phyloP scores from a whole-genome alignment of 257 asterid genomes.

The Solanum stenotomum region DNA sequence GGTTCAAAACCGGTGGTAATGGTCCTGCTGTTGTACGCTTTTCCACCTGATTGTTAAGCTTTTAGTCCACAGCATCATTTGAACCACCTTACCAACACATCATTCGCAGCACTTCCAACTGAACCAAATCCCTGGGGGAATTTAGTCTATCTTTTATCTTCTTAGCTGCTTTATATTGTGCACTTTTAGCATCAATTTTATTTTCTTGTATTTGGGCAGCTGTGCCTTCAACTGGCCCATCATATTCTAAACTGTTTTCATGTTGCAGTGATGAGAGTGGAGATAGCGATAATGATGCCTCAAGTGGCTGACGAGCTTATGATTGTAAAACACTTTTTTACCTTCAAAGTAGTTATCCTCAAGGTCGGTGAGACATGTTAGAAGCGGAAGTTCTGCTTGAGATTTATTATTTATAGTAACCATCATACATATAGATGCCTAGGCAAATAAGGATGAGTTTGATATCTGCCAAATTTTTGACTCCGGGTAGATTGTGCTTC shows the following conservation, averaged over 20 bases:
- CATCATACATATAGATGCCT: background rate
- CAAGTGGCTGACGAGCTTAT: slow-evolving; percentile 19
- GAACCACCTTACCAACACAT: background rate
- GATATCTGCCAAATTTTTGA: background rate
- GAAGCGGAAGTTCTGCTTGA: background rate
- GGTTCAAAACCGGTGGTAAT: background rate
- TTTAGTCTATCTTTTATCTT: background rate
- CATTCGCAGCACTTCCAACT: background rate
- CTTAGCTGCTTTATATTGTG: background rate
- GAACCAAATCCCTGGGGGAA: background rate
- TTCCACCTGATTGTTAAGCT: background rate
- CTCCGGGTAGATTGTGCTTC: background rate
- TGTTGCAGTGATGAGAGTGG: slow-evolving; percentile 73
- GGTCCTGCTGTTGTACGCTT: background rate
- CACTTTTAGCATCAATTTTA: background rate
- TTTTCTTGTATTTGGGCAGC: background rate
- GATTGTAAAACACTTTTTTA: background rate
- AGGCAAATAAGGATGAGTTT: background rate
- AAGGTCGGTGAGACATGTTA: background rate
- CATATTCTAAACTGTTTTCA: background rate
- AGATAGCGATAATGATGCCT: slow-evolving; percentile 40
- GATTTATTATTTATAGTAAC: background rate
- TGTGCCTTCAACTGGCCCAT: background rate
- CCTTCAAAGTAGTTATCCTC: background rate
- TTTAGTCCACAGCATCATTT: background rate